A percentile compares a stretch with the other conserved stretches of the same genome.
phyloP scores from a whole-genome alignment of 441 rosid genomes.

The Brassica hybrid region DNA sequence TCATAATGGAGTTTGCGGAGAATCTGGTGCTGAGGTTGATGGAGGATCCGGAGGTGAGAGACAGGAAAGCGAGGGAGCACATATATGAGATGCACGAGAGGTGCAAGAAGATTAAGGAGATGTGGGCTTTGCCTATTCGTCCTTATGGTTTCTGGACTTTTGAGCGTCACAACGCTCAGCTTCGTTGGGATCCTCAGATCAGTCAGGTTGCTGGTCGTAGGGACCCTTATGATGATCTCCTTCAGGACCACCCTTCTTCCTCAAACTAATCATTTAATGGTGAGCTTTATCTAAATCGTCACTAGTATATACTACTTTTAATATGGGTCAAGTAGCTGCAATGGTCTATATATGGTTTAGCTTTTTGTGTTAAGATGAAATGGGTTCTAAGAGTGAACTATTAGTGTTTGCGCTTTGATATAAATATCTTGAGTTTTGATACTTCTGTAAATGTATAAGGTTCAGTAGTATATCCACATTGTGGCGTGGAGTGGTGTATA shows the following conservation, averaged over 20 bases:
- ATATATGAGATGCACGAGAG: constrained; percentile 67
- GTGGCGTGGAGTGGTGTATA: neutral
- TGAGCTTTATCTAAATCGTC: neutral
- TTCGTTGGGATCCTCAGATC: constrained; percentile 90
- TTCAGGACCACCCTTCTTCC: constrained; percentile 48
- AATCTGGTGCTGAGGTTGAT: constrained; percentile 77
- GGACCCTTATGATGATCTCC: constrained; percentile 94
- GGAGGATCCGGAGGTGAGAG: constrained; percentile 97
- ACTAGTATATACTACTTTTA: neutral
- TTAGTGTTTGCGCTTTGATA: neutral
- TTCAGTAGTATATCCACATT: neutral
- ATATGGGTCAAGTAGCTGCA: neutral
- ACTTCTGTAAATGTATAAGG: too few species aligned
- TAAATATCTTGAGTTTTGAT: neutral
- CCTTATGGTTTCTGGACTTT: constrained; percentile 97
- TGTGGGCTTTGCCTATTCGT: constrained; percentile 93
- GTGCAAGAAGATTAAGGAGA: constrained; percentile 88
- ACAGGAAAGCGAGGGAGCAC: constrained; percentile 77
- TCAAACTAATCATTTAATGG: constrained; percentile 30
- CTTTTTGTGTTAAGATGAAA: neutral
- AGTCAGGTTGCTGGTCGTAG: constrained; percentile 91
- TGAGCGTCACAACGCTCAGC: constrained; percentile 88
- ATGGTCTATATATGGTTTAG: neutral
- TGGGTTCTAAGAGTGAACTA: neutral
- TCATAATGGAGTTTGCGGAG: constrained; percentile 93